phyloP scores from a whole-genome alignment of 2,329 filamentous ascomycete species.

The Ophioceras dolichostomum region DNA sequence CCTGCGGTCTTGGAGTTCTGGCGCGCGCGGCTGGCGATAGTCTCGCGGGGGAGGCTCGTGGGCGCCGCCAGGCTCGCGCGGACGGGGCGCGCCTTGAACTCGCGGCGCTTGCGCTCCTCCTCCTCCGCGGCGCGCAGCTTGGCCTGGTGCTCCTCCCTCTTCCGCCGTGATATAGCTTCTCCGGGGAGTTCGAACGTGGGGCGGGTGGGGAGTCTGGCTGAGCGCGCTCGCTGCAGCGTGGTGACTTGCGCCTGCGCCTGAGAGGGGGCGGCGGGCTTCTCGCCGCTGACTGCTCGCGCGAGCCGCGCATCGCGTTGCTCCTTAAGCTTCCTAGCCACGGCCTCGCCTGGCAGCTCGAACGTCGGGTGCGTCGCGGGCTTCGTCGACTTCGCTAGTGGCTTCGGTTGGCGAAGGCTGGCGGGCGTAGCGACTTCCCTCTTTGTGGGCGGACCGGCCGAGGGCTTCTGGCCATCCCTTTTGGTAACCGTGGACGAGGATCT shows the following conservation, averaged over 20 bases:
- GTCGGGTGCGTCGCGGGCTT: constrained; percentile 41
- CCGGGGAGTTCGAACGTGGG: constrained; percentile 51
- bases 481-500: constrained; percentile 26
- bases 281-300: constrained; percentile 19
- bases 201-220: constrained; percentile 36
- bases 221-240: constrained; percentile 29
- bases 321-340: constrained; percentile 42
- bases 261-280: constrained; percentile 8
- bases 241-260: constrained; percentile 12
- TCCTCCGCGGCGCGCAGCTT: constrained; percentile 45
- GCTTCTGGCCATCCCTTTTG: constrained; percentile 10
- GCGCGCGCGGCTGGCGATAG: constrained; percentile 42
- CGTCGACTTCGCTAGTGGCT: constrained; percentile 34
- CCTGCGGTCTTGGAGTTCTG: constrained; percentile 24
- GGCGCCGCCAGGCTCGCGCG: constrained; percentile 28
- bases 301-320: constrained; percentile 46
- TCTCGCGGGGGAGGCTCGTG: constrained; percentile 37
- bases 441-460: constrained; percentile 13
- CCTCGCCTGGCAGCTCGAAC: constrained; percentile 53
- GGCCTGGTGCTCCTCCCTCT: constrained; percentile 43
- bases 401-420: constrained; percentile 30
- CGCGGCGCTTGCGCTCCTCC: constrained; percentile 44
- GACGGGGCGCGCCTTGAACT: constrained; percentile 51
- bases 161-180: constrained; percentile 43
- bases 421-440: constrained; percentile 19